Conservation (phyloP, 1,284 basidiomycete genomes). For the Mycena sp. region DNA sequence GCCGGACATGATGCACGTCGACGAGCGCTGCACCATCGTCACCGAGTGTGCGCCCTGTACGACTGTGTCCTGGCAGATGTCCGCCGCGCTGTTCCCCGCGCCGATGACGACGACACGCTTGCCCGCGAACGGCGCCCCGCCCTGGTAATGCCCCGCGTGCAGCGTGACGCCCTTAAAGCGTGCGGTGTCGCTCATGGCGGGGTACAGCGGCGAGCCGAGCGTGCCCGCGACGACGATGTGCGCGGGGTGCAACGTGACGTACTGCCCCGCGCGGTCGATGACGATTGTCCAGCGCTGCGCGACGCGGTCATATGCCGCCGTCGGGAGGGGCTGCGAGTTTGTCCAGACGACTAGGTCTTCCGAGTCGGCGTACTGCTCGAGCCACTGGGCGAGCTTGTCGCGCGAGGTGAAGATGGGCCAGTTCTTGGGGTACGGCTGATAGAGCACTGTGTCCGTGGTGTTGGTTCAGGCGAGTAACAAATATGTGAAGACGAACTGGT, state of each 20-base stretch:
- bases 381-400: conserved; percentile 25
- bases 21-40: conserved; percentile 29
- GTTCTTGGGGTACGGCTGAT: conserved; percentile 47
- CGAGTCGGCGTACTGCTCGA: conserved; percentile 18
- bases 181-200: conserved; percentile 36
- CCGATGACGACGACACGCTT: conserved; percentile 51
- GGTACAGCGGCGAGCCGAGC: conserved; percentile 45
- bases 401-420: conserved; percentile 44
- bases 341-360: conserved; percentile 28
- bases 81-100: conserved; percentile 50
- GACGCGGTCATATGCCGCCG: conserved; percentile 38
- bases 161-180: conserved; percentile 17
- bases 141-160: conserved; percentile 37
- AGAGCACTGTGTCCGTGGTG: conserved; percentile 45
- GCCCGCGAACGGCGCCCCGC: conserved; percentile 39
- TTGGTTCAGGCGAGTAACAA: conserved; percentile 7
- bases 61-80: conserved; percentile 46
- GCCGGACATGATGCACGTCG: conserved; percentile 2
- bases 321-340: conserved; percentile 34
- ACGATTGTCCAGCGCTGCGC: conserved; percentile 32
- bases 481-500: background rate
- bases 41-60: conserved; percentile 19
- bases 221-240: conserved; percentile 29
- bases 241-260: conserved; percentile 16
- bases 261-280: conserved; percentile 25